A percentile compares a stretch with the other conserved stretches of the same genome.
phyloP scores from a whole-genome alignment of 495 filamentous ascomycete species.

The Penicillium steckii region DNA sequence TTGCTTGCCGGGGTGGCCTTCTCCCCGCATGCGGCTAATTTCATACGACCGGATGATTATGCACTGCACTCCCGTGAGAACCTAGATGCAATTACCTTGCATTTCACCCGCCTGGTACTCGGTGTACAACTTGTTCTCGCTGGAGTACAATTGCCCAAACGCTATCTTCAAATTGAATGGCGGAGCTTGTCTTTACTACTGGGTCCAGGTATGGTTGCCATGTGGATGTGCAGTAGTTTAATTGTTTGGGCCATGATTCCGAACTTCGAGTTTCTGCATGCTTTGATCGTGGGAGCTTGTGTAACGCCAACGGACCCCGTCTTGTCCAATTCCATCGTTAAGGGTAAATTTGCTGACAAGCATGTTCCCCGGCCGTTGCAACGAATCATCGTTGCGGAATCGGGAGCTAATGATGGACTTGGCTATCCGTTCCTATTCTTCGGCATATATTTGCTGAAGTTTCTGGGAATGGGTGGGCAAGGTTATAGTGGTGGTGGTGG shows the following conservation, averaged over 20 bases:
- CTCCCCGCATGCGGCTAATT: slow-evolving; percentile 74
- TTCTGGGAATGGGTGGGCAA: slow-evolving; percentile 56
- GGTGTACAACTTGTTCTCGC: slow-evolving; percentile 90
- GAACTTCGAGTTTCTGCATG: slow-evolving; percentile 68
- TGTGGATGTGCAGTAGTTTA: slow-evolving; percentile 84
- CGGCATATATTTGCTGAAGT: slow-evolving; percentile 80
- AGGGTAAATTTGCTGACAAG: slow-evolving; percentile 90
- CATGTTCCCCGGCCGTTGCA: slow-evolving; percentile 81
- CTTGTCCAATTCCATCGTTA: slow-evolving; percentile 85
- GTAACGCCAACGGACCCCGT: slow-evolving; percentile 93
- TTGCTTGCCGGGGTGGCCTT: slow-evolving; percentile 75
- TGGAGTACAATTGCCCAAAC: slow-evolving; percentile 86
- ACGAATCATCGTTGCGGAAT: slow-evolving; percentile 86
- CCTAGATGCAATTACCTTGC: slow-evolving; percentile 67
- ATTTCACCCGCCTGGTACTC: slow-evolving; percentile 84
- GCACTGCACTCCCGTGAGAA: slow-evolving; percentile 59
- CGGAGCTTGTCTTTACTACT: slow-evolving; percentile 71
- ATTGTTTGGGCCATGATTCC: slow-evolving; percentile 80
- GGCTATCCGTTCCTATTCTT: slow-evolving; percentile 91
- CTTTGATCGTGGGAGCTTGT: slow-evolving; percentile 76
- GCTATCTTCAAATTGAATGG: slow-evolving; percentile 81
- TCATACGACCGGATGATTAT: slow-evolving; percentile 76
- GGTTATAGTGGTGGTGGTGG: slow-evolving; percentile 56
- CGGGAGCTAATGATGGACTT: slow-evolving; percentile 90
- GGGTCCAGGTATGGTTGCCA: slow-evolving; percentile 80